These are phyloP conservation scores for Xylariaceae sp. DNA, from an alignment of 2,329 filamentous ascomycete genomes.

Conservation along the genomic window DNA sequence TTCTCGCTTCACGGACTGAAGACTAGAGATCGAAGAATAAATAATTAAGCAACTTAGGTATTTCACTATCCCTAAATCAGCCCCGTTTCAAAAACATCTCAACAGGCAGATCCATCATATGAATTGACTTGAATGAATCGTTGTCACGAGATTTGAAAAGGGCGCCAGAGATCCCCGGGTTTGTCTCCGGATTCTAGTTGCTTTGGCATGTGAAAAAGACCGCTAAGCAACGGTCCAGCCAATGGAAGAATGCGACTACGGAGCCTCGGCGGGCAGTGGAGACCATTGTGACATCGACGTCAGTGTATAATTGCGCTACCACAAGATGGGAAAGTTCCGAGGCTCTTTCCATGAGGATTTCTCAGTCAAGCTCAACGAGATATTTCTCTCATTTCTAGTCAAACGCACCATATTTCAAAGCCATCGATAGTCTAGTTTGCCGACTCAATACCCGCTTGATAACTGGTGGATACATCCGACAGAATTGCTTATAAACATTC, in stretches of 20 bases:
- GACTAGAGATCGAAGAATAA: too few species aligned
- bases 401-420: not conserved
- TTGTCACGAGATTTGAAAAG: not conserved
- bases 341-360: slow-evolving; percentile 7
- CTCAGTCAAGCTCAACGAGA: not conserved
- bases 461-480: slow-evolving; percentile 10
- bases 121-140: not conserved
- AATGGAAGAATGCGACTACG: slow-evolving; percentile 6
- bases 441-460: slow-evolving; percentile 6
- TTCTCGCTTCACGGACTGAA: too few species aligned
- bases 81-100: too few species aligned
- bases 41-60: too few species aligned
- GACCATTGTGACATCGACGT: slow-evolving; percentile 20
- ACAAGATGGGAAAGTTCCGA: slow-evolving; percentile 15
- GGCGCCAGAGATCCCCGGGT: not conserved
- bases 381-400: not conserved
- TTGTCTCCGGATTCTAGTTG: not conserved
- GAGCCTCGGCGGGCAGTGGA: slow-evolving; percentile 19
- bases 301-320: slow-evolving; percentile 12
- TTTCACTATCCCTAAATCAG: too few species aligned
- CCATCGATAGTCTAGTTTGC: slow-evolving; percentile 1
- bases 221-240: slow-evolving; percentile 2
- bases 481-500: slow-evolving; percentile 11
- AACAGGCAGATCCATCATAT: not conserved
- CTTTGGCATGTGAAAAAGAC: slow-evolving; percentile 19